Evolutionary conservation across 768 basidiomycete genomes (phyloP).

Genomic region (Chalciporus pseudorubinellus): DNA sequence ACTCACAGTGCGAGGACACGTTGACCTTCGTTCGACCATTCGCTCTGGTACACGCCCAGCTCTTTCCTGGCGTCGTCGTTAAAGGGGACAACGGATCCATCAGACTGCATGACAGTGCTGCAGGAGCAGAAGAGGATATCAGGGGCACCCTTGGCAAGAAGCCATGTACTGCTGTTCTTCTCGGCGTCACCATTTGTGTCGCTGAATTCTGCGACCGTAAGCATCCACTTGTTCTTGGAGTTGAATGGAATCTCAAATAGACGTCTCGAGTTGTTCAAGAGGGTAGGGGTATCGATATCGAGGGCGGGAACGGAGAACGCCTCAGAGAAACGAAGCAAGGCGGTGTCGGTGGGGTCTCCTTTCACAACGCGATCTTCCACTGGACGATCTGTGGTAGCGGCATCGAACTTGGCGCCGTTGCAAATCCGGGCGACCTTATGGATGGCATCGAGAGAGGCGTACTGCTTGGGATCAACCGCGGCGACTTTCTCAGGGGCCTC

Average conservation of each 20-base stretch:
- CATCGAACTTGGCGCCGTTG: slow-evolving; percentile 54
- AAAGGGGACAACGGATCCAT: slow-evolving; percentile 35
- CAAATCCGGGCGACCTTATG: slow-evolving; percentile 51
- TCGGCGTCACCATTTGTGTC: slow-evolving; percentile 9
- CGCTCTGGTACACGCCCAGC: slow-evolving; percentile 32
- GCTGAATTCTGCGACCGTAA: slow-evolving; percentile 38
- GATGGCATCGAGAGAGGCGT: slow-evolving; percentile 28
- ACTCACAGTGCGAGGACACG: slow-evolving; percentile 49
- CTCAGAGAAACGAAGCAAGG: slow-evolving; percentile 50
- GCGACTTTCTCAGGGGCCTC: slow-evolving; percentile 19
- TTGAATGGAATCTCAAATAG: slow-evolving; percentile 43
- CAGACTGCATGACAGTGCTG: slow-evolving; percentile 29
- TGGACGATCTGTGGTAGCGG: slow-evolving; percentile 21
- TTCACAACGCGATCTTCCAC: slow-evolving; percentile 36
- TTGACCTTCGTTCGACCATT: slow-evolving; percentile 49
- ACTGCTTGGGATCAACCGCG: slow-evolving; percentile 7
- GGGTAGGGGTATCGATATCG: slow-evolving; percentile 20
- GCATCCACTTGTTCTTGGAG: slow-evolving; percentile 59
- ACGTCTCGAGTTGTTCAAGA: slow-evolving; percentile 23
- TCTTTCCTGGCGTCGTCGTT: slow-evolving; percentile 18
- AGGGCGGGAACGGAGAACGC: slow-evolving; percentile 23
- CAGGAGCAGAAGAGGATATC: slow-evolving; percentile 49
- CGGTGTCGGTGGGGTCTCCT: slow-evolving; percentile 54
- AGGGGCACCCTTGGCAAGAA: slow-evolving; percentile 60
- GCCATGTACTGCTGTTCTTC: slow-evolving; percentile 22